phyloP scores from a whole-genome alignment of 768 basidiomycete species.

The Infundibulicybe gibba region DNA sequence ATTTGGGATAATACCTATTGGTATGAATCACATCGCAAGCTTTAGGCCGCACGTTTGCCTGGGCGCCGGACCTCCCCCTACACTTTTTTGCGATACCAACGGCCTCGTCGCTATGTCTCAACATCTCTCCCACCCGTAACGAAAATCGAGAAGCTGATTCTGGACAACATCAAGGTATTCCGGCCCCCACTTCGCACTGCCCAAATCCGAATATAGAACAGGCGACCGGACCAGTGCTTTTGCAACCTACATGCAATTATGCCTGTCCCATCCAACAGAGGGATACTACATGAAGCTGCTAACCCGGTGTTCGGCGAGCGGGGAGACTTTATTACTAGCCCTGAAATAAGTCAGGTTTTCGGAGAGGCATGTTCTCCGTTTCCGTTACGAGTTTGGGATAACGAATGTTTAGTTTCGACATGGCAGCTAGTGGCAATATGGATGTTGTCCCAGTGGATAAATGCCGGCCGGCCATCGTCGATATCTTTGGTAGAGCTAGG shows the following conservation, averaged over 20 bases:
- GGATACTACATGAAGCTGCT: slow-evolving; percentile 87
- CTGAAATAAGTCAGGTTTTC: slow-evolving; percentile 94
- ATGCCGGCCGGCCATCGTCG: slow-evolving; percentile 38
- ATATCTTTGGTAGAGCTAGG: slow-evolving; percentile 88
- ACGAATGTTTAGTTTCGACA: slow-evolving; percentile 27
- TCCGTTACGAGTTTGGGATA: slow-evolving; percentile 20
- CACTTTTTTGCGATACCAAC: not conserved
- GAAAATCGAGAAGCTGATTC: slow-evolving; percentile 60
- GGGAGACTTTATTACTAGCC: slow-evolving; percentile 96
- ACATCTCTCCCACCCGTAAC: slow-evolving; percentile 21
- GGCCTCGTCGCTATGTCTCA: slow-evolving; percentile 7
- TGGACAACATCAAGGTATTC: slow-evolving; percentile 69
- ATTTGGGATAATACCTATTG: slow-evolving; percentile 1
- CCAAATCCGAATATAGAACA: slow-evolving; percentile 23
- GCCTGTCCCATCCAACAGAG: slow-evolving; percentile 82
- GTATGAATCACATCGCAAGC: slow-evolving; percentile 1
- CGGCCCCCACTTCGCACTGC: not conserved
- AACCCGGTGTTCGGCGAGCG: slow-evolving; percentile 77
- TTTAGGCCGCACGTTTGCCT: slow-evolving; percentile 3
- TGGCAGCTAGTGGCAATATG: slow-evolving; percentile 82
- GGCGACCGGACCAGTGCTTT: slow-evolving; percentile 89
- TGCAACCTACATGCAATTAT: slow-evolving; percentile 88
- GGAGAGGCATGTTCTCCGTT: slow-evolving; percentile 69
- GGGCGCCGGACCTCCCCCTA: not conserved
- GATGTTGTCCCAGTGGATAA: slow-evolving; percentile 75